Percentiles rank a stretch among this genome's conserved stretches.
These are phyloP conservation scores for Cokeromyces recurvatus DNA, from an alignment of 371 early-diverging fungal genomes.

Conservation along the genomic window DNA sequence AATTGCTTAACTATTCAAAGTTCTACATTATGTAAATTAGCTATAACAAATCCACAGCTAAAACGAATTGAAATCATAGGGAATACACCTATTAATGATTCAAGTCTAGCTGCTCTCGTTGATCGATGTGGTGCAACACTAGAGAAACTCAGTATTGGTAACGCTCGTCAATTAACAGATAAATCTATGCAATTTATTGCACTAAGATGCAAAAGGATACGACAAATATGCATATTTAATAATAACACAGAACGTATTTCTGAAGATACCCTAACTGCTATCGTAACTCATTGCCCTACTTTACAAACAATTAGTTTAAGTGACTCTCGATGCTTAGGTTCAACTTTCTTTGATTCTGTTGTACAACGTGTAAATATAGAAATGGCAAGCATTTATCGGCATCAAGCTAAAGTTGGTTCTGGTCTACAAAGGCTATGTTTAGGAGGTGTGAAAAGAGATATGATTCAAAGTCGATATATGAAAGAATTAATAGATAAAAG, in stretches of 20 bases:
- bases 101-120: conserved; percentile 30
- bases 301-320: conserved; percentile 33
- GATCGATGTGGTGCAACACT: conserved; percentile 30
- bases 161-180: conserved; percentile 35
- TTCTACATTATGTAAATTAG: conserved; percentile 40
- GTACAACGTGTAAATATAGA: conserved; percentile 31
- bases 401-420: background rate
- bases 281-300: conserved; percentile 25
- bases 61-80: conserved; percentile 37
- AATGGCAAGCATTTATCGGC: conserved; percentile 14
- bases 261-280: conserved; percentile 30
- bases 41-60: conserved; percentile 39
- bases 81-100: conserved; percentile 36
- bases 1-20: conserved; percentile 39
- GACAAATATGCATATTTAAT: conserved; percentile 33
- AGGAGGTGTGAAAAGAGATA: conserved; percentile 30
- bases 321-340: conserved; percentile 35
- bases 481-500: conserved; percentile 26
- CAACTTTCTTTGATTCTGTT: conserved; percentile 27
- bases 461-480: conserved; percentile 22
- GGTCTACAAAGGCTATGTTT: conserved; percentile 36
- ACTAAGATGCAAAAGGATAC: conserved; percentile 22
- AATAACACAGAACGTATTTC: conserved; percentile 32
- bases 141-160: conserved; percentile 36
- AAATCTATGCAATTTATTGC: conserved; percentile 31